Conservation (phyloP, 2,329 filamentous ascomycete genomes). For the Beauveria caledonica region DNA sequence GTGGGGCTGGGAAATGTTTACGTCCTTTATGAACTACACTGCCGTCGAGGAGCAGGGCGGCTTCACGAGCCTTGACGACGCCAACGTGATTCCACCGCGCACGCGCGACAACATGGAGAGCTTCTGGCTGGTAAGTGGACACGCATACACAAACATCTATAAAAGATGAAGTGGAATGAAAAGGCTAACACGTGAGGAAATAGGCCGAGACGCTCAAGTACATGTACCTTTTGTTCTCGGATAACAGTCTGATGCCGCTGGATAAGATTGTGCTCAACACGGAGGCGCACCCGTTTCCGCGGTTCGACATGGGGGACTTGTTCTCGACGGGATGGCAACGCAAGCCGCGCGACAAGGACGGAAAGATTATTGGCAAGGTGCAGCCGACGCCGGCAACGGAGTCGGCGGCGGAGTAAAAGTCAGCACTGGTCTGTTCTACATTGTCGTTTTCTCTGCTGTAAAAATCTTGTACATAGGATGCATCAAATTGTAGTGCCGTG, state of each 20-base stretch:
- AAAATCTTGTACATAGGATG: not conserved
- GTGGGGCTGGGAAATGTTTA: constrained; percentile 99
- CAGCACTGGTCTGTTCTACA: not conserved
- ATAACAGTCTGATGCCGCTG: constrained; percentile 71
- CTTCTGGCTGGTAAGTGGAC: constrained; percentile 77
- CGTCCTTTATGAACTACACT: constrained; percentile 79
- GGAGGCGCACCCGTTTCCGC: constrained; percentile 83
- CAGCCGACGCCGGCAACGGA: not conserved
- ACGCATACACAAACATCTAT: not conserved
- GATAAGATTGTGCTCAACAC: constrained; percentile 91
- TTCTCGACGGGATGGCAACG: constrained; percentile 78
- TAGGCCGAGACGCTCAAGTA: constrained; percentile 96
- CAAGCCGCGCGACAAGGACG: constrained; percentile 48
- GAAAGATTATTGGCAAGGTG: constrained; percentile 24
- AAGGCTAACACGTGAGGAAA: constrained; percentile 13
- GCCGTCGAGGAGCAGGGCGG: constrained; percentile 69
- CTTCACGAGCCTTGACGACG: constrained; percentile 74
- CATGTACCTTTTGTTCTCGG: constrained; percentile 89
- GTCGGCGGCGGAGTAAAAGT: not conserved
- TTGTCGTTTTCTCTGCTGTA: not conserved
- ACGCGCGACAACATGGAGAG: constrained; percentile 93
- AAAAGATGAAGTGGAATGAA: not conserved
- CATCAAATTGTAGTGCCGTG: too few species aligned
- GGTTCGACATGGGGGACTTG: constrained; percentile 70
- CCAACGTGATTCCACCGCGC: constrained; percentile 60